phyloP scores from a whole-genome alignment of 768 basidiomycete genomes.

The Brasilioporus rufonigricans region DNA sequence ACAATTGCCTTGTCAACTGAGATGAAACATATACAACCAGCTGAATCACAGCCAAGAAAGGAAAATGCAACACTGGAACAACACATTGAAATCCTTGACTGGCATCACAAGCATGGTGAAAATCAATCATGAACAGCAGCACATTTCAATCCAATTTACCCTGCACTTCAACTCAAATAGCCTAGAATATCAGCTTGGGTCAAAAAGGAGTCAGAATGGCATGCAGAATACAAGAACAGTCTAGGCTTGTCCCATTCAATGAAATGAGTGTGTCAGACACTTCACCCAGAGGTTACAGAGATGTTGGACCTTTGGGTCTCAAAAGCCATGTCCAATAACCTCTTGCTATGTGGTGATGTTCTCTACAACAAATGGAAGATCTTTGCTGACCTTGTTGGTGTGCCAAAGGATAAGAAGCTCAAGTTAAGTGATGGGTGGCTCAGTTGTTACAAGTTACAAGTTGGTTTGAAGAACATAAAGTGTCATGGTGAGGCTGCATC shows the following conservation, averaged over 20 bases:
- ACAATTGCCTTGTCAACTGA: too few species aligned
- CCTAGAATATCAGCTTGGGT: background rate
- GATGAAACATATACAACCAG: too few species aligned
- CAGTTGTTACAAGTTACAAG: background rate
- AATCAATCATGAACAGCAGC: too few species aligned
- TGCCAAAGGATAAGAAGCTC: background rate
- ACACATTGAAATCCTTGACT: too few species aligned
- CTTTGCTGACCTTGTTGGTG: background rate
- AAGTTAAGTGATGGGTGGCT: background rate
- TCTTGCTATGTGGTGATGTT: background rate
- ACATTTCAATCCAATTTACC: too few species aligned
- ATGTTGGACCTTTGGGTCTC: background rate
- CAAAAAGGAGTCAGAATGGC: background rate
- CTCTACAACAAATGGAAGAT: background rate
- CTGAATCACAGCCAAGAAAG: too few species aligned
- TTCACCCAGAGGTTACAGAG: too few species aligned
- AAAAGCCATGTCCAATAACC: background rate
- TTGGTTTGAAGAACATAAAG: background rate
- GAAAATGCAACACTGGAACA: too few species aligned
- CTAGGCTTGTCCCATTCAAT: background rate
- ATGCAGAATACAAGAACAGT: background rate
- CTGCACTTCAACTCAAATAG: background rate
- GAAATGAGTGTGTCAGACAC: background rate
- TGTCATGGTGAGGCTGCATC: background rate
- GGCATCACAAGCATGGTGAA: too few species aligned